Evolutionary conservation across 805 yeast genomes (phyloP), one percentile per base, ranked within the genome.

Genomic region (Candida germanica): DNA sequence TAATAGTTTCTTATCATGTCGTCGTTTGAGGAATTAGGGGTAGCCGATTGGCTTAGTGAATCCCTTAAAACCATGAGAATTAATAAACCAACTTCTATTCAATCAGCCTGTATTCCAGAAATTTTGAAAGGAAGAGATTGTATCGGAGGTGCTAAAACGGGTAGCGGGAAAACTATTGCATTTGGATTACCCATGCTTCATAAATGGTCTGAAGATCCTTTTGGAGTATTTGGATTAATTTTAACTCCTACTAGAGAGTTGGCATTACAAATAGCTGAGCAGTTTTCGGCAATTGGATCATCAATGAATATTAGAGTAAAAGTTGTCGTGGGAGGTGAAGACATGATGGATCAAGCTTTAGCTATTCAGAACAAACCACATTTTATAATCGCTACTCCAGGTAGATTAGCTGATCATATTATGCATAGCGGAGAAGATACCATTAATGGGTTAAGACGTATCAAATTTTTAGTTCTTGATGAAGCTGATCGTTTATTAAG

Each of bases 141-240:
- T 61, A 91, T 93, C 35, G 99, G 98, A 34, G 98, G 98, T 28
- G 98, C 98, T 21, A 85, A 85, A 58, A 93, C 98, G 0, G 98
- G 98, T 61, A 83, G 95, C 12, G 98, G 98, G 75, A 93, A 93
- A 57, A 93, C 98, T 1, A 80, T 93, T 15, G 96, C 98, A 1
- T 93, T 93, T 71, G 98, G 91, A 1, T 94, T 87, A n/a, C 98
- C 98, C 2, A 91, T 93, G 87, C 67, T 93, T 38, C 79, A 95
- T 1, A 73, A 83, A 53, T 93, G 98, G 96, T 85, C 97, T 0
- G 84, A 82, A 47, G 98, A 93, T 56, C 98, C 98, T 1, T 75
- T 75, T 58, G 98, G 97, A 1, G 84, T 93, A 25, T 93, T 71
- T 59, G 98, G 97, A 3, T 64, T 93, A 2, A 75, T 93, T 1